Evolutionary conservation across 2,329 filamentous ascomycete genomes (phyloP), one percentile per base, ranked within the genome.

Genomic region (Botryotinia convoluta): DNA sequence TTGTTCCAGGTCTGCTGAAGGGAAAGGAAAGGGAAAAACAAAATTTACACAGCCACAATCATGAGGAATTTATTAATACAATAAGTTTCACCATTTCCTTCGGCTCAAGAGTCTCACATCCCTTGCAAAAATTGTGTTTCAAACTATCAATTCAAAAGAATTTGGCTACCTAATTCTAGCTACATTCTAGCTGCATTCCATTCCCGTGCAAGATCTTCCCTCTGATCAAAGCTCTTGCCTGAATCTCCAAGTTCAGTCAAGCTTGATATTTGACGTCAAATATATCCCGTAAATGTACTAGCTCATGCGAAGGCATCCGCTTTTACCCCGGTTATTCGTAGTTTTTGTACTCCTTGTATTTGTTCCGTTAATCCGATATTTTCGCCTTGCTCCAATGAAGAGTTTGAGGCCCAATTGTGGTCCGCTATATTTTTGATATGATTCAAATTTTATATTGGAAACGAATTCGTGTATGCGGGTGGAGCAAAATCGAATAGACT

Each of bases 231-330:
- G 57, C 18, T 59, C 57, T 59, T 59, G 16, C 51, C n/a, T 57
- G n/a, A 9, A 57, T 2, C 51, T 29, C 51, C n/a, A 57, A 29
- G 16, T 29, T 57, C n/a, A 57, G 51, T 32, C n/a, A 57, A 57
- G n/a, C 51, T 57, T 57, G 51, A 57, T 57, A 57, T 57, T 57
- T 57, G 51, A 57, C 51, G 51, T 57, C 51, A 57, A 57, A 57
- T 29, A 29, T 57, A n/a, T 29, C n/a, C 51, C 51, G n/a, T 29
- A 57, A 54, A 57, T 57, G 51, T 45, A 45, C 42, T 44, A 45
- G 42, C 18, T 42, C 42, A 26, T 14, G 42, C 5, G 1, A n/a
- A 26, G 4, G 29, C n/a, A 37, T 37, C 44, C 63, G 44, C 29
- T 51, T 65, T 65, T 65, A n/a, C 29, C 44, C 44, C 20, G 1